Evolutionary conservation across 352 stramenopile species (phyloP).

Genomic region (Pythium sp.): DNA sequence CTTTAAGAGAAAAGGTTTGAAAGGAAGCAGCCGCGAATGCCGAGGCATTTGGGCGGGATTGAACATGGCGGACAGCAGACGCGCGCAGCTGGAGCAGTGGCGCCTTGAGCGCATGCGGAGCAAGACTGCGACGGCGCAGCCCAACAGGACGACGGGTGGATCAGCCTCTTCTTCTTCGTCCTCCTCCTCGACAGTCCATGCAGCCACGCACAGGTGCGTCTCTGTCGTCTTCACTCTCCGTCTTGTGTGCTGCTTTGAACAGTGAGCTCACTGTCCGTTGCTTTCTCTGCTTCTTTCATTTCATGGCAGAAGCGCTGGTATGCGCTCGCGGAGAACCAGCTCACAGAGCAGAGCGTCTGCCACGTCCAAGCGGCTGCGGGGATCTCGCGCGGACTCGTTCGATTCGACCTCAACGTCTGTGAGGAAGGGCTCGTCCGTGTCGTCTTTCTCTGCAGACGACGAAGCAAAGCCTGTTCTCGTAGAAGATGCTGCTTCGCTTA

Average conservation of each 20-base stretch:
- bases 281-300: neutral
- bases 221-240: neutral
- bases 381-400: neutral
- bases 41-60: conserved; percentile 11
- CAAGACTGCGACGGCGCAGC: conserved; percentile 13
- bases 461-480: neutral
- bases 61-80: conserved; percentile 54
- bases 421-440: neutral
- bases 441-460: conserved; percentile 9
- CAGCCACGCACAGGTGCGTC: conserved; percentile 7
- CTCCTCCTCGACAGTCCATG: neutral
- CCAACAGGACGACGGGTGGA: neutral
- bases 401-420: neutral
- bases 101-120: conserved; percentile 40
- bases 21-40: neutral
- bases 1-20: neutral
- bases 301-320: neutral
- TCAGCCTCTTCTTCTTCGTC: neutral
- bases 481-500: neutral
- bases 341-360: neutral
- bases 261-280: neutral
- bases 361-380: neutral
- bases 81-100: conserved; percentile 66
- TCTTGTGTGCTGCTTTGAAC: neutral
- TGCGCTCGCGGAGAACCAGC: neutral